A percentile compares a stretch with the other conserved stretches of the same genome.
phyloP scores from a whole-genome alignment of 306 rosid species.

The Lathyrus sativus region DNA sequence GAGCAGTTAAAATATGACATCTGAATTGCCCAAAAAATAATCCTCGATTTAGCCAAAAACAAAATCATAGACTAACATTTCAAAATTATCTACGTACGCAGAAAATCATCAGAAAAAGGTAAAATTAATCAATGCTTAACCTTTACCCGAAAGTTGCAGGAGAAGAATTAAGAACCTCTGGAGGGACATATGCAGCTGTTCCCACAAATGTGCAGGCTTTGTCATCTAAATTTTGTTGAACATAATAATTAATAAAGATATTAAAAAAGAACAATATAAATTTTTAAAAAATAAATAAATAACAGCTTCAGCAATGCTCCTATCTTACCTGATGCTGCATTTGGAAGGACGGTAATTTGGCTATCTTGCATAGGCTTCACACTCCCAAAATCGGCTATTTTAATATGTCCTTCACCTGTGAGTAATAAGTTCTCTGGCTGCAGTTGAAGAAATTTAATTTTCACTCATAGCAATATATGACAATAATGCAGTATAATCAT shows the following conservation, averaged over 20 bases:
- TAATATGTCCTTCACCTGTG: conserved; percentile 85
- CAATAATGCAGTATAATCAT: conserved; percentile 37
- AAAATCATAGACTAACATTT: background rate
- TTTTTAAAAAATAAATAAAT: background rate
- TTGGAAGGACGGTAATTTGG: conserved; percentile 94
- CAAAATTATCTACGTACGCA: conserved; percentile 7
- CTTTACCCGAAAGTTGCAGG: conserved; percentile 97
- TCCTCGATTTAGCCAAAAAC: conserved; percentile 5
- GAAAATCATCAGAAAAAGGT: conserved; percentile 30
- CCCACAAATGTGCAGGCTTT: conserved; percentile 99
- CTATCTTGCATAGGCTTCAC: conserved; percentile 98
- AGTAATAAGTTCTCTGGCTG: conserved; percentile 99
- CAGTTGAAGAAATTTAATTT: conserved; percentile 42
- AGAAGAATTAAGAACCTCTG: conserved; percentile 98
- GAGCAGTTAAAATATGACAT: conserved; percentile 8
- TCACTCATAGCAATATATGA: conserved; percentile 35
- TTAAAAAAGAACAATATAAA: conserved; percentile 18
- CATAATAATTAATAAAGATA: conserved; percentile 26
- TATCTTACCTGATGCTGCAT: conserved; percentile 87
- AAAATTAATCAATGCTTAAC: conserved; percentile 12
- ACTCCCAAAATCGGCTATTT: conserved; percentile 99
- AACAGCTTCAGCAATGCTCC: conserved; percentile 24
- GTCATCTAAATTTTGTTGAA: conserved; percentile 56
- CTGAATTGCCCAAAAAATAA: conserved; percentile 23
- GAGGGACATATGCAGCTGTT: conserved; percentile 99